Percentiles rank a stretch among this genome's conserved stretches.
Evolutionary conservation across 1,284 basidiomycete genomes (phyloP).

Genomic region (Cryptococcus jaspeensis): DNA sequence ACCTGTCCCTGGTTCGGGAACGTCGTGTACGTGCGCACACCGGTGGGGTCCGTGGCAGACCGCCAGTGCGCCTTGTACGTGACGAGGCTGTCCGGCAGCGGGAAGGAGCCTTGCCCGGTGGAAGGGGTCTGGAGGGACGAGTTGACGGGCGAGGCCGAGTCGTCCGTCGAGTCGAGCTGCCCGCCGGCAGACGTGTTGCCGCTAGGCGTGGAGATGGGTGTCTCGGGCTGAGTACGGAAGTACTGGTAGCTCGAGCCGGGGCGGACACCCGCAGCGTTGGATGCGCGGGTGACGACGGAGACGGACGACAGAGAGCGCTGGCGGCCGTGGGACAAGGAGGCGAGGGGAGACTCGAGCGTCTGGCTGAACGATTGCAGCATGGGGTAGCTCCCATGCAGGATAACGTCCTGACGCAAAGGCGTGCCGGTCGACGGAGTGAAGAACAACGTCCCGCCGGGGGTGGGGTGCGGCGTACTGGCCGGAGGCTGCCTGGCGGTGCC

Average conservation of each 20-base stretch:
- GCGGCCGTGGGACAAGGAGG: conserved; percentile 7
- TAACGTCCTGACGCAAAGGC: background rate
- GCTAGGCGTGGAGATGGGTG: conserved; percentile 4
- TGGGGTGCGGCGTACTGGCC: no score
- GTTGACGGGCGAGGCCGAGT: conserved; percentile 15
- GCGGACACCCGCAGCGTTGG: conserved; percentile 12
- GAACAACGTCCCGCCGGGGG: background rate
- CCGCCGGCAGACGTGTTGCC: background rate
- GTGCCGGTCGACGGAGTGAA: conserved; percentile 1
- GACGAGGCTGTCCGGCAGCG: conserved; percentile 4
- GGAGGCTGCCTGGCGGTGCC: no score
- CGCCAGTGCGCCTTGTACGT: conserved; percentile 10
- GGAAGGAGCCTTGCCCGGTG: conserved; percentile 20
- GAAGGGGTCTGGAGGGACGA: conserved; percentile 25
- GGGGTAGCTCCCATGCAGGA: background rate
- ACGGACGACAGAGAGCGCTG: conserved; percentile 25
- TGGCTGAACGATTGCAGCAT: background rate
- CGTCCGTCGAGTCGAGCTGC: conserved; percentile 5
- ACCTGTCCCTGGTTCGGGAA: conserved; percentile 2
- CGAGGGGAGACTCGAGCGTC: conserved; percentile 1
- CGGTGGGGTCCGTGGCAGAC: conserved; percentile 15
- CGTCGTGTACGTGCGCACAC: conserved; percentile 11
- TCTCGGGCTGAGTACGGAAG: conserved; percentile 6
- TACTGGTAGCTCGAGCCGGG: background rate
- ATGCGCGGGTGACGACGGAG: conserved; percentile 22